Evolutionary conservation across 1,284 basidiomycete genomes (phyloP), one percentile per base, ranked within the genome.

Genomic region (Vanrija humicola): DNA sequence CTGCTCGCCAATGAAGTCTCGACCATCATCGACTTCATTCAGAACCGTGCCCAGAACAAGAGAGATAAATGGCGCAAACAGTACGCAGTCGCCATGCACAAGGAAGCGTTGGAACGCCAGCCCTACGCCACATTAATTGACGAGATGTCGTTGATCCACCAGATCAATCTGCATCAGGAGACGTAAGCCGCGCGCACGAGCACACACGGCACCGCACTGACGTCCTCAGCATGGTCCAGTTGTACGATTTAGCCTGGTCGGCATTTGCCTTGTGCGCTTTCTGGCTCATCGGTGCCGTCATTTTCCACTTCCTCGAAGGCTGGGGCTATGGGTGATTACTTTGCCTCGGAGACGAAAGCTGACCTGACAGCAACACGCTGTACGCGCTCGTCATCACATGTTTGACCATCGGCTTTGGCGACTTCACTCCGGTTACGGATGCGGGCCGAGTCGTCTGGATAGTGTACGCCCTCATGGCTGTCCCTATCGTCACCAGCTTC

Each of bases 401-500:
- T 34, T 56, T 75, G 25, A 75, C 76, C 12, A 74, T 77, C 34
- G 72, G 75, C 2, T 77, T 70, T 50, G 75, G 76, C 28, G 75
- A 77, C 56, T 74, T 61, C 47, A 56, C 66, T 0, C 75, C 75
- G 2, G 50, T 23, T 0, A 66, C 65, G 5, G 63, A 68, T 2
- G 71, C 64, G 16, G 74, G 75, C 0, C 62, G 64, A 42, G 70
- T 77, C 16, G 66, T 76, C 47, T 79, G 76, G 62, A 67, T 79
- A 45, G 55, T 76, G n/a, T 79, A 77, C 56, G 73, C 72, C 2
- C 56, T 79, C 14, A 66, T 76, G 62, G 76, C 77, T 23, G 77
- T 79, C 18, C 78, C 78, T 0, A 68, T 80, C 50, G 75, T 80
- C 26, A 77, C 78, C 21, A 76, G 74, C 7, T 79, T 80, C 52